These are phyloP conservation scores for Dioscorea zingiberensis DNA, from an alignment of 106 monocot genomes.

Conservation along the genomic window DNA sequence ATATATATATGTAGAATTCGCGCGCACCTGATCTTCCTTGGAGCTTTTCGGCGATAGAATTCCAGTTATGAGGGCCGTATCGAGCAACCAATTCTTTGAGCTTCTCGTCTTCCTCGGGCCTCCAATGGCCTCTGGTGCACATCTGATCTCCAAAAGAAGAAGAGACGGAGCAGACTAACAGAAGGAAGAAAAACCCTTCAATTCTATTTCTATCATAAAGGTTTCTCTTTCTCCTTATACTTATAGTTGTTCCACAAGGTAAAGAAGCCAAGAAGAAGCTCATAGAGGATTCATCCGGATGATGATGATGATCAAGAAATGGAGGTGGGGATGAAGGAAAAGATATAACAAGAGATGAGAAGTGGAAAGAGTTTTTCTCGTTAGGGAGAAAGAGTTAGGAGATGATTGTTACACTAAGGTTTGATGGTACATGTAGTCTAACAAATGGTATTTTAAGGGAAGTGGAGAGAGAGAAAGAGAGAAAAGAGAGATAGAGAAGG, in stretches of 20 bases:
- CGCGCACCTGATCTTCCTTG: conserved; percentile 47
- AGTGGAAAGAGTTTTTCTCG: conserved; percentile 1
- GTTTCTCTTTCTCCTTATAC: not conserved
- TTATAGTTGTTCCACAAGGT: not conserved
- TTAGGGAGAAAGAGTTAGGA: conserved; percentile 12
- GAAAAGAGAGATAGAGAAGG: conserved; percentile 6
- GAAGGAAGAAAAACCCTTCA: not conserved
- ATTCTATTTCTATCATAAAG: too few relatives aligned
- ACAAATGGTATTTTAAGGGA: conserved; percentile 3
- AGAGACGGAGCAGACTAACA: not conserved
- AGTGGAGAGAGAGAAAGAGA: not conserved
- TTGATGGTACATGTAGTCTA: conserved; percentile 16
- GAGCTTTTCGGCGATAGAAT: conserved; percentile 32
- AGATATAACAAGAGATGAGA: not conserved
- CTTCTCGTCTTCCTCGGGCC: conserved; percentile 30
- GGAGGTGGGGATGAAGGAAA: not conserved
- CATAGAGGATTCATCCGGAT: too few relatives aligned
- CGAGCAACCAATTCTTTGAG: conserved; percentile 27
- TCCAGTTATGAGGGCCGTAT: conserved; percentile 39
- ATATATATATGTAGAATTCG: not conserved
- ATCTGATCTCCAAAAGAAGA: conserved; percentile 9
- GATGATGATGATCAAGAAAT: too few relatives aligned
- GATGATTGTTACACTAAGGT: conserved; percentile 8
- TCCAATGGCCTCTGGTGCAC: conserved; percentile 34
- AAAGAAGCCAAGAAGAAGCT: not conserved